A percentile compares a stretch with the other conserved stretches of the same genome.
phyloP scores from a whole-genome alignment of 257 asterid genomes.

The Catharanthus roseus region DNA sequence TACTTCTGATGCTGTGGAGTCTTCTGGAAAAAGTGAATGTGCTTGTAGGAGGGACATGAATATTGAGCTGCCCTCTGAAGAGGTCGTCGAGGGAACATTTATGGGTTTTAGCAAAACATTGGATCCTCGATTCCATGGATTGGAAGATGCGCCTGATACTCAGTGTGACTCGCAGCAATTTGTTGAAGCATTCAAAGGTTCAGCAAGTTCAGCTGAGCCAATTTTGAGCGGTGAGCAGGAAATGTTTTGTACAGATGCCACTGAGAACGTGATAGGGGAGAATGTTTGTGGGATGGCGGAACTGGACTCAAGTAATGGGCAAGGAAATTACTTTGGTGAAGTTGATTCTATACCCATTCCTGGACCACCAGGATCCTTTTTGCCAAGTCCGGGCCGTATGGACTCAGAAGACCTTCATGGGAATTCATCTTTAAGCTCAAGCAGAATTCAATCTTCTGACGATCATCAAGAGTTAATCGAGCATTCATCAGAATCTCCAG shows the following conservation, averaged over 20 bases:
- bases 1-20: constrained; percentile 25
- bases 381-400: constrained; percentile 86
- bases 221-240: constrained; percentile 43
- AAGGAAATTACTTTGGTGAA: constrained; percentile 53
- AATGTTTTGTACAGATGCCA: constrained; percentile 34
- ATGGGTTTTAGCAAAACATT: constrained; percentile 36
- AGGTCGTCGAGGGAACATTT: constrained; percentile 32
- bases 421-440: constrained; percentile 64
- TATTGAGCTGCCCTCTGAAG: constrained; percentile 30
- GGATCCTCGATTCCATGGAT: constrained; percentile 34
- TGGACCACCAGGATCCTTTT: constrained; percentile 91
- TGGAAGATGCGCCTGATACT: constrained; percentile 28
- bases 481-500: constrained; percentile 68
- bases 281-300: constrained; percentile 26
- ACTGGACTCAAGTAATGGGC: constrained; percentile 37
- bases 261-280: constrained; percentile 26
- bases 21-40: constrained; percentile 18
- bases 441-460: constrained; percentile 71
- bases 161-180: constrained; percentile 28
- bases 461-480: constrained; percentile 55
- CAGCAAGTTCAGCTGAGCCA: constrained; percentile 33
- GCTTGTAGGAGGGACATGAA: constrained; percentile 3
- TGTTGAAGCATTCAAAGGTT: constrained; percentile 25
- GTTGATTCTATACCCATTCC: constrained; percentile 89
- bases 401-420: constrained; percentile 76